phyloP scores from a whole-genome alignment of 345 rosid genomes.

The Arabis alpina region DNA sequence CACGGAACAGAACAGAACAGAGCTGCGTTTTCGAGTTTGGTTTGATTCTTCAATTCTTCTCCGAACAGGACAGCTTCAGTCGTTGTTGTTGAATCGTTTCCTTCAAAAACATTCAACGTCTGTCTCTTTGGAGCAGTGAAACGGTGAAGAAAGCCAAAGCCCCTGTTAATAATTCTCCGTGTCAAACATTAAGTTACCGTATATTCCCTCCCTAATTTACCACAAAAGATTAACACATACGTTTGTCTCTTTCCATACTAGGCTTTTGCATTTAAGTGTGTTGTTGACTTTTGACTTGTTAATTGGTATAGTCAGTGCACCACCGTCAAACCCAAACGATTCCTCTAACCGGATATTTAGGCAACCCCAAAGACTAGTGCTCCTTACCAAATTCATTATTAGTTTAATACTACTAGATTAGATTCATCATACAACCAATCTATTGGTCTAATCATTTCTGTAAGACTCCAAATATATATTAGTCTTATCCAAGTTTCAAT shows the following conservation, averaged over 20 bases:
- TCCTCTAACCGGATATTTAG: background rate
- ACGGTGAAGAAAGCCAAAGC: background rate
- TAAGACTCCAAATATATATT: no score
- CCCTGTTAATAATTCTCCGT: no score
- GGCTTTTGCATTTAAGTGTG: background rate
- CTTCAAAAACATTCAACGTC: background rate
- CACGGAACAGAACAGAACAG: no score
- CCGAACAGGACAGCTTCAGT: no score
- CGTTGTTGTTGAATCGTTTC: no score
- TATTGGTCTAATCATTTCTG: background rate
- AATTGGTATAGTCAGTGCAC: background rate
- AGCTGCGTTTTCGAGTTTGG: background rate
- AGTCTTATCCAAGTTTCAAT: no score
- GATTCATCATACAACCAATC: background rate
- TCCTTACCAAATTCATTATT: background rate
- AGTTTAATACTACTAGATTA: background rate
- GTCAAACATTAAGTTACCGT: no score
- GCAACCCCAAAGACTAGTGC: background rate
- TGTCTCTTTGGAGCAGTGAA: constrained; percentile 18
- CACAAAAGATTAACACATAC: background rate
- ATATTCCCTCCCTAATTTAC: no score
- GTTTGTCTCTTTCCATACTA: background rate
- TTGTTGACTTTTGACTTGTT: background rate
- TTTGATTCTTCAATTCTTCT: constrained; percentile 3
- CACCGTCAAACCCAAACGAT: background rate